phyloP scores from a whole-genome alignment of 169 alveolate genomes.

The Blepharisma undulans region DNA sequence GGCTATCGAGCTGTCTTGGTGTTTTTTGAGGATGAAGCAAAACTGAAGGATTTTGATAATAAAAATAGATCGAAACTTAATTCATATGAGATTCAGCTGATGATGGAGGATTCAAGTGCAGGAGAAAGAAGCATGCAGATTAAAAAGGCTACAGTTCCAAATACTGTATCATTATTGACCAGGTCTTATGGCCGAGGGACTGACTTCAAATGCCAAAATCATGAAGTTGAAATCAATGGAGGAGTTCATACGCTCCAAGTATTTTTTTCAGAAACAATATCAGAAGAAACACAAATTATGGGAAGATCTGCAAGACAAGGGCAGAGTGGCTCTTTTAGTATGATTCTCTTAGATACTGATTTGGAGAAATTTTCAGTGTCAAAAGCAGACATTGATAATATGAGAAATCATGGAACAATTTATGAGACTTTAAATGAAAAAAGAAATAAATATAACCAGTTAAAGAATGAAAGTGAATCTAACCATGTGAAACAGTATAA shows the following conservation, averaged over 20 bases:
- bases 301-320: not conserved
- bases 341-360: not conserved
- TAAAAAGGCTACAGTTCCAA: not conserved
- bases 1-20: not conserved
- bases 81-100: not conserved
- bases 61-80: too few species aligned
- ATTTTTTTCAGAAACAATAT: too few species aligned
- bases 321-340: not conserved
- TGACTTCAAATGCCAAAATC: not conserved
- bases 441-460: not conserved
- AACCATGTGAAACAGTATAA: not conserved
- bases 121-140: not conserved
- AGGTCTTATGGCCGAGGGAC: not conserved
- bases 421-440: not conserved
- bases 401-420: not conserved
- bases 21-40: not conserved
- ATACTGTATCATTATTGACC: not conserved
- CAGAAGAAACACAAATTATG: not conserved
- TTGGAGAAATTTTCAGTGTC: not conserved
- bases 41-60: not conserved
- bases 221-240: not conserved
- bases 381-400: not conserved
- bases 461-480: not conserved
- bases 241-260: not conserved
- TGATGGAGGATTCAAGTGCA: not conserved